Base-by-base conservation (phyloP, 805 yeast genomes). In the Metschnikowia cerradonensis region DNA sequence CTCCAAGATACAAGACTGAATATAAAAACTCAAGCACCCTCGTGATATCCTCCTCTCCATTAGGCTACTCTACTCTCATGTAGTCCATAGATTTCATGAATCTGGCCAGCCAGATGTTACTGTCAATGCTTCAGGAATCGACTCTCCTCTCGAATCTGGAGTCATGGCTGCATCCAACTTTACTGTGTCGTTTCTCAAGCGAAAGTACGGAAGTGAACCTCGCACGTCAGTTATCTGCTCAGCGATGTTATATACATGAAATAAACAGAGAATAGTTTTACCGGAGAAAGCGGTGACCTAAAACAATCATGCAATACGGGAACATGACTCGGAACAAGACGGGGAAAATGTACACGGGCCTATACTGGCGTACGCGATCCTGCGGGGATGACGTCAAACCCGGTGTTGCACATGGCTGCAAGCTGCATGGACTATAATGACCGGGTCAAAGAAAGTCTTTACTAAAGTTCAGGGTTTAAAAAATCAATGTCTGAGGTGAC, bases 81-180 rank as follows among this genome's bases (percentile, higher is more conserved):
- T 17, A 17, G 17, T 17, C 17, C 17, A 17, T 17, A 1, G 75
- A 0, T 82, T 76, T 51, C 44, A 11, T 1, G 60, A 56, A 31
- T 56, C 67, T 0, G 62, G 51, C 2, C 59, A 61, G 11, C 55
- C 61, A 3, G 70, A 60, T 15, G 36, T 47, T 6, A 32, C 45
- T 23, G 47, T 60, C 6, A 23, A 43, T 26, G 49, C 30, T 52
- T n/a, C 44, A 3, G 50, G 59, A 48, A 45, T 53, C 57, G 41
- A 41, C 14, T 54, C 57, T 6, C 55, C 59, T 2, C 53, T 79
- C 40, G 79, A 77, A 46, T 68, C 66, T 8, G 76, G 71, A 0
- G 61, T 78, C 13, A 50, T 35, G 19, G 78, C 80, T 1, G 47
- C 60, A 0, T 47, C 59, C 45, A 76, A 74, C 51, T 78, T 81